Evolutionary conservation across 2,329 filamentous ascomycete species (phyloP).

Genomic region (Alternaria consortialis): DNA sequence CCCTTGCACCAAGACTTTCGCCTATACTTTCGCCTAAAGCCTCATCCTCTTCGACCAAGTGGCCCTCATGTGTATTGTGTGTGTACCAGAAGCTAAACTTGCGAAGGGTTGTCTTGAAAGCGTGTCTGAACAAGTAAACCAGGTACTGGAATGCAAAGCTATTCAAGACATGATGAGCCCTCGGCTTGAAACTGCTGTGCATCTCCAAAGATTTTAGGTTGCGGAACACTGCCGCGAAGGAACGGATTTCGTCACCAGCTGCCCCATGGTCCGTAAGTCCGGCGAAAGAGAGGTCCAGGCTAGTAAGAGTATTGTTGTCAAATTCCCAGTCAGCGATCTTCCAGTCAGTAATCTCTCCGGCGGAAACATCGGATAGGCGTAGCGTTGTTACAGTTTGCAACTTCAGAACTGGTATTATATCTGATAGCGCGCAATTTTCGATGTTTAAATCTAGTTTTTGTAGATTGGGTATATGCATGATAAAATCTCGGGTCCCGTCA

Average conservation of each 20-base stretch:
- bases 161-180: not conserved
- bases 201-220: constrained; percentile 5
- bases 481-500: not conserved
- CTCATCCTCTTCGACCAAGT: not conserved
- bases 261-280: constrained; percentile 1
- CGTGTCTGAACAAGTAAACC: constrained; percentile 12
- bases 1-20: constrained; percentile 3
- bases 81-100: constrained; percentile 12
- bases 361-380: not conserved
- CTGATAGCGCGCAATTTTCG: not conserved
- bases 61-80: not conserved
- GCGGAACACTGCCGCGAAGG: constrained; percentile 10
- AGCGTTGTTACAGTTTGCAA: constrained; percentile 8
- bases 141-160: constrained; percentile 10
- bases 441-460: constrained; percentile 9
- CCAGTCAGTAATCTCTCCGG: constrained; percentile 6
- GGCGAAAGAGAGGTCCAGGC: constrained; percentile 14
- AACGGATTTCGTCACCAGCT: constrained; percentile 3
- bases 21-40: not conserved
- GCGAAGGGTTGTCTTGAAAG: constrained; percentile 16
- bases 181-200: constrained; percentile 1
- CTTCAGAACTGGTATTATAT: constrained; percentile 6
- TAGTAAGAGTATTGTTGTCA: constrained; percentile 8
- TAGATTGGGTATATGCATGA: constrained; percentile 7
- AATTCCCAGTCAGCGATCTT: constrained; percentile 8